Evolutionary conservation across 2,329 filamentous ascomycete genomes (phyloP).

Genomic region (Emericellopsis atlantica): DNA sequence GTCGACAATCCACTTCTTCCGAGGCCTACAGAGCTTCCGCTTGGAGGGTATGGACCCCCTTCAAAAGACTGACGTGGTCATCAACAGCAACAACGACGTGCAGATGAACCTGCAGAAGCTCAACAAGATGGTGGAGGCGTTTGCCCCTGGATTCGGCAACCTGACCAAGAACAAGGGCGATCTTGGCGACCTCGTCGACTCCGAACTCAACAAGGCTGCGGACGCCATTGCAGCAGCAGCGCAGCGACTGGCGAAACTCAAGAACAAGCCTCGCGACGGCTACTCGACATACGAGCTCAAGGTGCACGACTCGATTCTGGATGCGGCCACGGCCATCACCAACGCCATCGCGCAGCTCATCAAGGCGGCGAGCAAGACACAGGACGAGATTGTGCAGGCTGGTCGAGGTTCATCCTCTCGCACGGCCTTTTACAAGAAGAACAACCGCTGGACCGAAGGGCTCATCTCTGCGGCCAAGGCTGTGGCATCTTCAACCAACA

Average conservation of each 20-base stretch:
- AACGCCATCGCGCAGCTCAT: constrained; percentile 90
- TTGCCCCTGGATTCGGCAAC: constrained; percentile 78
- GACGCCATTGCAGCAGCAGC: constrained; percentile 91
- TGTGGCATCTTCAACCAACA: constrained; percentile 86
- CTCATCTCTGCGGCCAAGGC: constrained; percentile 96
- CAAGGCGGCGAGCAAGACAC: constrained; percentile 83
- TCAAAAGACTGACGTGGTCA: constrained; percentile 92
- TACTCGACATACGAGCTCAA: constrained; percentile 94
- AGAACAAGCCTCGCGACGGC: constrained; percentile 90
- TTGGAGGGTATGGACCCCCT: constrained; percentile 81
- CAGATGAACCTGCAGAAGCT: constrained; percentile 88
- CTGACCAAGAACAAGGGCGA: constrained; percentile 71
- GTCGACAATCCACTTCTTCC: constrained; percentile 89
- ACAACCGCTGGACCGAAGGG: constrained; percentile 98
- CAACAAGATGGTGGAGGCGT: constrained; percentile 84
- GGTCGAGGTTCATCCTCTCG: constrained; percentile 77
- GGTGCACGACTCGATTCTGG: constrained; percentile 90
- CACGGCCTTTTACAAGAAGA: constrained; percentile 98
- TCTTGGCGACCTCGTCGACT: constrained; percentile 83
- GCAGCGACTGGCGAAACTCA: constrained; percentile 78
- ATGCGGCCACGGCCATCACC: constrained; percentile 85
- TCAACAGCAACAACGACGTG: constrained; percentile 94
- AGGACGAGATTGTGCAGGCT: constrained; percentile 92
- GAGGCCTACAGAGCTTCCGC: constrained; percentile 83
- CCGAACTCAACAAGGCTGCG: constrained; percentile 83